A percentile compares a stretch with the other conserved stretches of the same genome.
phyloP scores from a whole-genome alignment of 176 grass and related monocot species.

The Olyra latifolia region DNA sequence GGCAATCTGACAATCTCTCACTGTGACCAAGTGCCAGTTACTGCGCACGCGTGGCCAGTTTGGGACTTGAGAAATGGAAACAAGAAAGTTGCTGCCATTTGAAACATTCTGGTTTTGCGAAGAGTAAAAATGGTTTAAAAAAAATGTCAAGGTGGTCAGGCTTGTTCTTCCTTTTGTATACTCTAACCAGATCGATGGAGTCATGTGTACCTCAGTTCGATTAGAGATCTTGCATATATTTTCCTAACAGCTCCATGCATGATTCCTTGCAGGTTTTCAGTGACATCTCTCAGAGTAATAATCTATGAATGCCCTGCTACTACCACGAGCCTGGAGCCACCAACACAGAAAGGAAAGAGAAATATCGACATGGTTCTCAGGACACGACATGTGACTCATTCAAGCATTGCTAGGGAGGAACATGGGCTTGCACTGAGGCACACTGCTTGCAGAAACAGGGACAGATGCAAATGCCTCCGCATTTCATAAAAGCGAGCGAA shows the following conservation, averaged over 20 bases:
- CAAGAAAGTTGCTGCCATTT: not conserved
- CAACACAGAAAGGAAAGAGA: not conserved
- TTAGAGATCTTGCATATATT: not conserved
- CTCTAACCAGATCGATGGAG: no score
- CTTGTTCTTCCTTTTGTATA: no score
- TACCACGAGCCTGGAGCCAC: not conserved
- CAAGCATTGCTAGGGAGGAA: slow-evolving; percentile 22
- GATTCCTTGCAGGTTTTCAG: not conserved
- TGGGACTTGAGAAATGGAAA: not conserved
- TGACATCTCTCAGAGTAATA: not conserved
- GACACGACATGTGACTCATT: slow-evolving; percentile 35
- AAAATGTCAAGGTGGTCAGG: no score
- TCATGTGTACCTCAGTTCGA: not conserved
- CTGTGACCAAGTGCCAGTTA: not conserved
- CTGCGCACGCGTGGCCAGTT: slow-evolving; percentile 12
- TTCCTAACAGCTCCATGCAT: not conserved
- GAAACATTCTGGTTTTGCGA: not conserved
- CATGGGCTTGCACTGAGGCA: slow-evolving; percentile 25
- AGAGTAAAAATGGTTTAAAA: not conserved
- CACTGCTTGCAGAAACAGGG: slow-evolving; percentile 7
- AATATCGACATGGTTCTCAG: not conserved
- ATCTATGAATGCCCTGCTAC: not conserved
- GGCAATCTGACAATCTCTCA: slow-evolving; percentile 3
- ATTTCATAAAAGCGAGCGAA: not conserved
- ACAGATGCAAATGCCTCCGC: slow-evolving; percentile 22